Evolutionary conservation across 2,329 filamentous ascomycete genomes (phyloP), one percentile per base, ranked within the genome.

Genomic region (Beauveria sp.): DNA sequence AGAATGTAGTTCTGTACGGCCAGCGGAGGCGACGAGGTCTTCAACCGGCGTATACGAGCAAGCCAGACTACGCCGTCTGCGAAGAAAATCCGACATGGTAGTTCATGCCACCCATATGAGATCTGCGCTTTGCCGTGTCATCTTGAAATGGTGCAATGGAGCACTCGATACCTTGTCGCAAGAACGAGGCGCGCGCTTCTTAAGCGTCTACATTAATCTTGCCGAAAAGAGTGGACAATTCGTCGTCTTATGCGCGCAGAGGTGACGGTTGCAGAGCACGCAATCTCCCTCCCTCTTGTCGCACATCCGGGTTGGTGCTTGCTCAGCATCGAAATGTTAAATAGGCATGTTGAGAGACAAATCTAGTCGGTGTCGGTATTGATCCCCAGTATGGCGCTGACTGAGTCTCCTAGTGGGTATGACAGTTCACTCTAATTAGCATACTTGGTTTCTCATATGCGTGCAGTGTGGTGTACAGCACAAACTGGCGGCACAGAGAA

Each of bases 91-190:
- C 71, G 47, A 76, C 63, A 62, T 79, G 74, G 64, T 74, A 79
- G 63, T 80, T 78, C 72, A 75, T 76, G 2, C 75, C 74, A 1
- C 75, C 76, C 72, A 79, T 79, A 0, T 77, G 70, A 5, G 73
- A 73, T 40, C 65, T 71, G 44, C 67, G 69, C 20, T 63, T 72
- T 4, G 63, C 64, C 64, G 65, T 66, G 59, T 76, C 69, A 68
- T 77, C 74, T 20, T 69, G 63, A 41, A 76, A 69, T 20, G 70
- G 66, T 8, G 70, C 65, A 14, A 72, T 66, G 18, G 67, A 71
- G 58, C 74, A 78, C 14, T 66, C 54, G 12, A 75, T 62, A 3
- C 75, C 75, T n/a, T 65, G 44, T 24, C 74, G 72, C 44, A 78
- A 63, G 55, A 64, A 28, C 52, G 68, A 73, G 22, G 75, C 75